Base-by-base conservation (phyloP, 768 basidiomycete genomes). In the Sarcomyxa edulis region DNA sequence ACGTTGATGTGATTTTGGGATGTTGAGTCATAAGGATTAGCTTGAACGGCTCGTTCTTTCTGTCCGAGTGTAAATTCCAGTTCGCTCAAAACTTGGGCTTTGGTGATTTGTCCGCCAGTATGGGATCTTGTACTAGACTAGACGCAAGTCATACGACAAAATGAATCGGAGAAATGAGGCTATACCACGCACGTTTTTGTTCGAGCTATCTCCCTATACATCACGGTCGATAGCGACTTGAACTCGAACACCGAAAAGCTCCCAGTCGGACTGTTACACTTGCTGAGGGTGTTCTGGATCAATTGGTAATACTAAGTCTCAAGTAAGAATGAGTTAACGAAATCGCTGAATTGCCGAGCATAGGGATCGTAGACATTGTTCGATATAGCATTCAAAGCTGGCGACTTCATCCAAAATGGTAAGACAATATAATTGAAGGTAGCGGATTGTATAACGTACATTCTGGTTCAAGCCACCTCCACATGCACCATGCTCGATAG, bases 311-410 rank as follows among this genome's bases (percentile, higher is more conserved):
- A n/a, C n/a, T n/a, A 97, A 20, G 93, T 83, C 47, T 88, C 80
- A 48, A 96, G 68, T 64, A 93, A 98, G 12, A 94, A 65, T 15
- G 80, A 73, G 40, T 84, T 83, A 45, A 94, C 85, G 55, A 92
- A 76, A 7, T 79, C 72, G 8, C 85, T 73, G 52, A 99, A 93
- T 45, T 82, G 76, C 44, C 80, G 78, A 21, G 89, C 87, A 63
- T 97, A 98, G 15, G 94, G 94, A 19, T 89, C 80, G 48, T 81
- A 94, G 23, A 94, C 81, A 66, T 98, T 98, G 61, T 99, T 99
- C 39, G 89, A 89, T 43, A 99, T 92, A 10, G 94, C 94, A 55
- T 98, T 96, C 54, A 99, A 72, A 0, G 86, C 75, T 1, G 96
- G 95, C 6, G 98, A 70, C 64, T 96, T 94, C 72, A 88, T 84